Evolutionary conservation across 108 stramenopile genomes (phyloP), one percentile per base, ranked within the genome.

Genomic region (Skeletonema grethae): DNA sequence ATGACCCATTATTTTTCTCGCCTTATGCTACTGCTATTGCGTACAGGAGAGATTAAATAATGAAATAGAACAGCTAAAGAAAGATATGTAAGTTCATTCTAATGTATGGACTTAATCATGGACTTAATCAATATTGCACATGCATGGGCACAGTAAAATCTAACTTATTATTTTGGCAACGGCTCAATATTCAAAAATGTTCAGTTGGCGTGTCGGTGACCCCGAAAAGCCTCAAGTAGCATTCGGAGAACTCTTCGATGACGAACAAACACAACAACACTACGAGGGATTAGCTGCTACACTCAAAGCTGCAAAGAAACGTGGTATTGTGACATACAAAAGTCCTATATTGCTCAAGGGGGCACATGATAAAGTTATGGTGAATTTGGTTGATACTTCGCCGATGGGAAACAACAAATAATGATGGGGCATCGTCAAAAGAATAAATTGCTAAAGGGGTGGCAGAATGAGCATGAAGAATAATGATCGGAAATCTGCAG

Each of bases 271-370:
- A 15, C 87, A 89, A 64, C 83, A 89, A 45, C 85, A 83, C 61
- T 89, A 88, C 36, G 87, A 87, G 79, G 87, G 85, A 12, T 56
- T 89, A 67, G 85, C 86, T 22, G 88, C 85, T 7, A 89, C 88
- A 13, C 81, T 89, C 29, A 87, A 87, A 67, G 87, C 87, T 30
- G 88, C 88, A 16, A 86, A 82, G 53, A 87, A 86, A 59, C 81
- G 87, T 20, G 77, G 87, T 18, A 75, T 88, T 32, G 85, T 89
- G 20, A 82, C 86, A 16, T 87, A 86, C 73, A 82, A 86, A 57
- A 86, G 87, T 20, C 86, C 84, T 57, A 87, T 88, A 76, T 76
- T 88, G 7, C 83, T 88, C 62, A 88, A 88, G 66, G 88, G 88
- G 11, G 88, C 85, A 45, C 88, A 89, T 74, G 88, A 89, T 68